Base-by-base conservation (phyloP, 495 filamentous ascomycete species). In the Filosporella fistucella region DNA sequence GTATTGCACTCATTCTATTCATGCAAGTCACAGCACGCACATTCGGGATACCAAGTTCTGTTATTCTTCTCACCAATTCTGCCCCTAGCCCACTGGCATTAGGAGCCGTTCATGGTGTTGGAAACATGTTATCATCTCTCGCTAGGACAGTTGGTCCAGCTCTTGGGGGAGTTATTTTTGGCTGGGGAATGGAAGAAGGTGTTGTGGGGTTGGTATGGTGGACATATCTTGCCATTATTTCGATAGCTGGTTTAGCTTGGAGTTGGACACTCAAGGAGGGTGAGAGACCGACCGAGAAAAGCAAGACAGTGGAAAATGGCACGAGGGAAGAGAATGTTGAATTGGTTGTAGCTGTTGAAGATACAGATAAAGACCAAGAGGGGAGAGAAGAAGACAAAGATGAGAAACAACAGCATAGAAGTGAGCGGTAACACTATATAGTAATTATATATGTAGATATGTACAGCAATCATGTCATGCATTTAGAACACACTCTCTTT, bases 161-260 rank as follows among this genome's bases (percentile, higher is more conserved):
- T 1, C 42, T 83, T n/a, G 80, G 77, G 2, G 84, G 85, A 0
- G 79, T 74, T 59, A 68, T 81, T 4, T 77, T 84, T 54, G 84
- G 84, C 0, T 32, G 74, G 10, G 86, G 86, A 0, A 60, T 89
- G 14, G 68, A 77, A 21, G 63, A 74, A n/a, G 84, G 85, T 0
- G 65, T 84, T 9, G 72, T 89, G 4, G 86, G 86, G 0, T 60
- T 73, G 10, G 79, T 84, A 14, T 91, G 84, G 82, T 91, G 86
- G 86, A 50, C 17, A 4, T 57, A 53, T 26, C 25, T 57, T 18
- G 78, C 69, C 49, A 64, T 64, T 34, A 68, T 81, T 33, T 68
- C 80, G 0, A 44, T 71, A 2, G 28, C 74, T 3, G 81, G 80
- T 0, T 70, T 69, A 58, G 51, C 74, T 41, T 68, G 74, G 22